Base-by-base conservation (phyloP, 1,284 basidiomycete genomes). In the Stygiomarasmius scandens region DNA sequence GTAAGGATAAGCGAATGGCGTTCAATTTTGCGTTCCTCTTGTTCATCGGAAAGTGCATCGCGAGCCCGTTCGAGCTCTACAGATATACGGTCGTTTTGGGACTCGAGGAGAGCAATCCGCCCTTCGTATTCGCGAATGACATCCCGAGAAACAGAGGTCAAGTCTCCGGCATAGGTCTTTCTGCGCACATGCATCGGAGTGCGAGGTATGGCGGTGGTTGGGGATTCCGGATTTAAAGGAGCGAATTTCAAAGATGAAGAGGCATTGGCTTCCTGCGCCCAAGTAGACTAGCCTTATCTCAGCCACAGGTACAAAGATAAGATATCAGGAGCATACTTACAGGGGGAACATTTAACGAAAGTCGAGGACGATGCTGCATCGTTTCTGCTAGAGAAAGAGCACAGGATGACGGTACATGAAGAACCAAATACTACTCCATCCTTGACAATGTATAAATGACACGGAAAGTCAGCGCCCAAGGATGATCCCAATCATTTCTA, bases 71-170 rank as follows among this genome's bases (percentile, higher is more conserved):
- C 63, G 14, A 67, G 60, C 43, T 67, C 66, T 8, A 61, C 59
- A 22, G 62, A 62, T 16, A 66, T 58, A n/a, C 59, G 49, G 0
- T 57, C 57, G 49, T 66, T 63, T 8, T 59, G 58, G 22, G 65
- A 61, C 54, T 66, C 66, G 16, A 67, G 54, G 27, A 63, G 55
- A 6, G 63, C 66, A 16, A 67, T 65, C n/a, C 62, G 55, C 27
- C 63, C 59, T 53, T 67, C 63, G 46, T 64, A 65, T 27, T 63
- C 59, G n/a, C 59, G 60, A 19, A 65, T 58, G 12, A 63, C 55
- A 16, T 56, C 52, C 19, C 62, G 56, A 36, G 59, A 54, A 24
- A 49, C 60, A 1, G 58, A 53, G 16, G 59, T 61, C n/a, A 67
- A 55, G n/a, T 60, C 61, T n/a, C 64, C 66, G 8, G 61, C 63